These are phyloP conservation scores for Globisporangium recalcitrans DNA, from an alignment of 352 stramenopile genomes.

Conservation along the genomic window DNA sequence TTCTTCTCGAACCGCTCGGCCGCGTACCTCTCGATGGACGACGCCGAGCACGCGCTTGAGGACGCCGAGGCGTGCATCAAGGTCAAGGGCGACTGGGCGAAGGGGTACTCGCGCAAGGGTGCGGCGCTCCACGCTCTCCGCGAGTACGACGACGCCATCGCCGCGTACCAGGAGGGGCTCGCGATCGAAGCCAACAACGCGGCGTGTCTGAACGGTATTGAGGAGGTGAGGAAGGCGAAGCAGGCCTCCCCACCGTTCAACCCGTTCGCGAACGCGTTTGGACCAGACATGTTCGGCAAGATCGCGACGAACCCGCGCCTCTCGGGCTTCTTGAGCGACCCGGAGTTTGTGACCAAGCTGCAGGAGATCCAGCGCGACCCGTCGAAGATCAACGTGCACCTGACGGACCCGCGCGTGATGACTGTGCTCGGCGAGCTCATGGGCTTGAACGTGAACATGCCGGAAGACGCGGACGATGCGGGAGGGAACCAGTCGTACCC, in stretches of 20 bases:
- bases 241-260: conserved; percentile 58
- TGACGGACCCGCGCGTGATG: conserved; percentile 83
- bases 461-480: conserved; percentile 45
- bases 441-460: conserved; percentile 77
- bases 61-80: conserved; percentile 96
- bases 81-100: conserved; percentile 94
- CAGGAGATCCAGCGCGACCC: conserved; percentile 76
- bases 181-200: conserved; percentile 90
- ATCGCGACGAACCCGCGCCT: conserved; percentile 89
- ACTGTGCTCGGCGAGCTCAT: conserved; percentile 84
- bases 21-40: conserved; percentile 94
- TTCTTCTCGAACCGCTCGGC: conserved; percentile 99
- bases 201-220: conserved; percentile 89
- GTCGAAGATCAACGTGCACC: conserved; percentile 69
- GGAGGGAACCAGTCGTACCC: conserved; percentile 17
- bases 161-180: conserved; percentile 85
- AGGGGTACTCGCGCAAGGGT: conserved; percentile 97
- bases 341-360: conserved; percentile 82
- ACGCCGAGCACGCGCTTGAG: conserved; percentile 91
- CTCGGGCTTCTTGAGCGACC: conserved; percentile 88
- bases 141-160: conserved; percentile 80
- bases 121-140: conserved; percentile 94
- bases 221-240: conserved; percentile 92
- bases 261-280: conserved; percentile 89
- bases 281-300: conserved; percentile 94